Evolutionary conservation across 1,284 basidiomycete genomes (phyloP).

Genomic region (Puccinia polysora): DNA sequence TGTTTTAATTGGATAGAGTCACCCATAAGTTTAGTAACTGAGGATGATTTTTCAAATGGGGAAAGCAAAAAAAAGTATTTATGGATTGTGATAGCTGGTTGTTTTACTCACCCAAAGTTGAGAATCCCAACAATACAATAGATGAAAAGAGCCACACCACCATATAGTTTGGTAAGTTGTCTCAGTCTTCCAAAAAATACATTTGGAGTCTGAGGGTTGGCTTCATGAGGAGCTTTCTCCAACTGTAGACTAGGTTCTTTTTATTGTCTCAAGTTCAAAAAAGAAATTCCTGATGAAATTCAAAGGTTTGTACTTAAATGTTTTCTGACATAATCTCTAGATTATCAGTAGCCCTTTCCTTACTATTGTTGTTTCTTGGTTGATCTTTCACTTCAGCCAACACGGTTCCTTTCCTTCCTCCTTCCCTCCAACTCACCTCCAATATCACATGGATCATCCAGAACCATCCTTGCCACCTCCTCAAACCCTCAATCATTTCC

Average conservation of each 20-base stretch:
- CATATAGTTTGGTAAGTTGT: constrained; percentile 81
- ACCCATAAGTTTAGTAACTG: too few relatives aligned
- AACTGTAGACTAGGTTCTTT: neutral
- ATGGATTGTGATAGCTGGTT: too few relatives aligned
- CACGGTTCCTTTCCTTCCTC: too few relatives aligned
- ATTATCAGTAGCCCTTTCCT: too few relatives aligned
- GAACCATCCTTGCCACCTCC: constrained; percentile 32
- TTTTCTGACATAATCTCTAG: too few relatives aligned
- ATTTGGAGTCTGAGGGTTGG: neutral
- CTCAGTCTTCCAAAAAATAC: constrained; percentile 59
- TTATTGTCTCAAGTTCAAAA: neutral
- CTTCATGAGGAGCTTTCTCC: neutral
- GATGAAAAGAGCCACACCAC: constrained; percentile 83
- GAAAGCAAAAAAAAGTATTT: constrained; percentile 25
- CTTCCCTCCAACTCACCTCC: neutral
- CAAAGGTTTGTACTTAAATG: too few relatives aligned
- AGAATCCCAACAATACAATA: constrained; percentile 67
- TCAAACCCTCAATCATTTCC: neutral
- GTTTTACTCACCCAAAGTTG: constrained; percentile 62
- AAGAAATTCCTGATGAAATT: neutral
- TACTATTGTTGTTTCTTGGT: too few relatives aligned
- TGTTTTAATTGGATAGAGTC: too few relatives aligned
- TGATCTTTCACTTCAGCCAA: too few relatives aligned
- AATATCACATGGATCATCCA: constrained; percentile 21
- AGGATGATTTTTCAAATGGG: neutral